These are phyloP conservation scores for Fraxinus quadrangulata DNA, from an alignment of 257 asterid species.

Conservation along the genomic window DNA sequence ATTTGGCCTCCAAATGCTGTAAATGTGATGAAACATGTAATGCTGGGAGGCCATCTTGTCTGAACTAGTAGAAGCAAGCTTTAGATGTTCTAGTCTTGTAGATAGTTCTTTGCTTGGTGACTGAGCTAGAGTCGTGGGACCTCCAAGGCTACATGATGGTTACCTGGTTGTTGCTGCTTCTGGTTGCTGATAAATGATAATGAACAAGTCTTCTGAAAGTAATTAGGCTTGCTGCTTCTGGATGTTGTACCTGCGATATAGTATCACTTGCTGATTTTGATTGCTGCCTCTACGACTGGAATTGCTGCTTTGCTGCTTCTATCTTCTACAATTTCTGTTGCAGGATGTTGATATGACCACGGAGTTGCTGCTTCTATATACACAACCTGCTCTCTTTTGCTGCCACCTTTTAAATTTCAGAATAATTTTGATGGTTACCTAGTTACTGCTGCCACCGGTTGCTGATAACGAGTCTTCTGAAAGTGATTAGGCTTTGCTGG, in stretches of 20 bases:
- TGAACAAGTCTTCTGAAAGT: too few species aligned
- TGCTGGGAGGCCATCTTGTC: background rate
- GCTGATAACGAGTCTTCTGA: too few species aligned
- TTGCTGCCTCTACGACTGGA: background rate
- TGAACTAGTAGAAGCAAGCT: background rate
- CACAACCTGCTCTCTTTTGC: too few species aligned
- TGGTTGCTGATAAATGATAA: background rate
- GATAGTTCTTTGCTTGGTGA: background rate
- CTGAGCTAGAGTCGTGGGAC: background rate
- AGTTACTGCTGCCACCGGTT: too few species aligned
- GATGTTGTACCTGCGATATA: background rate
- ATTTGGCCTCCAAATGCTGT: background rate
- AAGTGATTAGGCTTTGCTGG: too few species aligned
- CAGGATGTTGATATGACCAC: too few species aligned
- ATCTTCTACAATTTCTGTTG: too few species aligned
- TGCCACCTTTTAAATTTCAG: background rate
- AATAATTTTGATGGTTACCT: background rate
- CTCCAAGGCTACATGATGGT: background rate
- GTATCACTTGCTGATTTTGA: too few species aligned
- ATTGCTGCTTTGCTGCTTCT: background rate
- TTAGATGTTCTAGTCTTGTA: background rate
- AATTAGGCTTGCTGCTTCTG: too few species aligned
- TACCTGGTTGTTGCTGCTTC: background rate
- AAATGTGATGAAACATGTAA: background rate
- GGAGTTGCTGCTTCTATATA: background rate